Percentiles rank a stretch among this genome's conserved stretches.
Evolutionary conservation across 306 rosid species (phyloP).

Genomic region (Mucuna pruriens): DNA sequence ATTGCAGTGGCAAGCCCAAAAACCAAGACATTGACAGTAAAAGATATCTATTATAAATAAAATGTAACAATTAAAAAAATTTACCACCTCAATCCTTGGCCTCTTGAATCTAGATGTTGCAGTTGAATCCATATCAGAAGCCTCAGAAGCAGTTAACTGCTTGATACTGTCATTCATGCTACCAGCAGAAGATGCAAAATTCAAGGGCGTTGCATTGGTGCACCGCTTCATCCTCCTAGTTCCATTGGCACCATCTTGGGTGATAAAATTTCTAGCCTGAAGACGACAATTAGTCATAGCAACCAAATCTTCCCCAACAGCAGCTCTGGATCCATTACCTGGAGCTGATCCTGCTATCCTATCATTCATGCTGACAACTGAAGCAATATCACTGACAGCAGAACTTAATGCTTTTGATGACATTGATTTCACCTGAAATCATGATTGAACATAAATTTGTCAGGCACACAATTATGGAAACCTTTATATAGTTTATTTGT

Average conservation of each 20-base stretch:
- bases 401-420: conserved; percentile 74
- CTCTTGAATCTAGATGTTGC: conserved; percentile 89
- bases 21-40: neutral
- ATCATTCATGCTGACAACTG: conserved; percentile 92
- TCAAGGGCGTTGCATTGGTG: conserved; percentile 88
- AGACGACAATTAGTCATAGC: conserved; percentile 98
- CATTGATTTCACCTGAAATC: conserved; percentile 85
- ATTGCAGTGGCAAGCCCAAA: conserved; percentile 10
- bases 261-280: conserved; percentile 81
- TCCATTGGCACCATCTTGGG: conserved; percentile 86
- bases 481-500: neutral
- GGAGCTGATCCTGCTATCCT: conserved; percentile 99
- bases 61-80: neutral
- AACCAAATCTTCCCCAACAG: conserved; percentile 96
- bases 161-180: conserved; percentile 76
- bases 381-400: conserved; percentile 87
- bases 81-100: conserved; percentile 76
- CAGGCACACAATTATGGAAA: conserved; percentile 23
- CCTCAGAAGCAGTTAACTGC: conserved; percentile 64
- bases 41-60: conserved; percentile 3
- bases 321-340: conserved; percentile 98
- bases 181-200: conserved; percentile 81
- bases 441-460: conserved; percentile 26
- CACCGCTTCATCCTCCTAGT: conserved; percentile 90
- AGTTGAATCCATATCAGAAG: conserved; percentile 89